These are phyloP conservation scores for Suhomyces faveliae DNA, from an alignment of 805 yeast species.

Conservation along the genomic window DNA sequence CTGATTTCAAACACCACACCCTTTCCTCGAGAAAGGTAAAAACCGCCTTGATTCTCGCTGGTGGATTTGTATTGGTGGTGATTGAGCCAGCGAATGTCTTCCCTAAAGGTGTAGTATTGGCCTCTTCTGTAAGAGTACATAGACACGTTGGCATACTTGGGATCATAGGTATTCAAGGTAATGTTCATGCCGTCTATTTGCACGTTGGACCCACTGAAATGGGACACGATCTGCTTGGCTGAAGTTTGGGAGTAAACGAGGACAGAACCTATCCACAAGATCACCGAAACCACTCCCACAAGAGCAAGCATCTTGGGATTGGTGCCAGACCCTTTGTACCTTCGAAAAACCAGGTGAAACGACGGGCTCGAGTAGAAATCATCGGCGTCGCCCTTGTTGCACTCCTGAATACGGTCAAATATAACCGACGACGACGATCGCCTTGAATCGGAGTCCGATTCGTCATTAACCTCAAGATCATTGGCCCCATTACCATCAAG, in stretches of 20 bases:
- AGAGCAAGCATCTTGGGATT: constrained; percentile 6
- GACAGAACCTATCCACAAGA: constrained; percentile 28
- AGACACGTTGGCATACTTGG: constrained; percentile 27
- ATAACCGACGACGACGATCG: constrained; percentile 24
- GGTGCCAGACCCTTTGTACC: constrained; percentile 14
- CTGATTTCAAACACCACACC: constrained; percentile 18
- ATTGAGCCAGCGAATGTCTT: constrained; percentile 28
- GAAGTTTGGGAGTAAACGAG: constrained; percentile 27
- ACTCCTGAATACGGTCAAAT: constrained; percentile 29
- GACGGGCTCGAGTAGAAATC: constrained; percentile 21
- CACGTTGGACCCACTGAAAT: constrained; percentile 22
- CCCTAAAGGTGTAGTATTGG: constrained; percentile 14
- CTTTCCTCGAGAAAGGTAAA: constrained; percentile 21
- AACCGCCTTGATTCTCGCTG: constrained; percentile 22
- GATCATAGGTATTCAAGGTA: constrained; percentile 30
- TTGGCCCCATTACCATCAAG: background rate
- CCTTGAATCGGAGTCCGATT: background rate
- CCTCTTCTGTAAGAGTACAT: constrained; percentile 26
- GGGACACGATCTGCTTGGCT: constrained; percentile 17
- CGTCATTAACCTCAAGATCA: too few species aligned
- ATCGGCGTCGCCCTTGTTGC: constrained; percentile 12
- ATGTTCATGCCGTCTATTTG: constrained; percentile 27
- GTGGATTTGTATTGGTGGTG: constrained; percentile 19
- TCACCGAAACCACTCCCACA: constrained; percentile 6
- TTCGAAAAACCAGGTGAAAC: constrained; percentile 21